Evolutionary conservation across 257 asterid species (phyloP), one percentile per base, ranked within the genome.

Genomic region (Nicotiana paniculata): DNA sequence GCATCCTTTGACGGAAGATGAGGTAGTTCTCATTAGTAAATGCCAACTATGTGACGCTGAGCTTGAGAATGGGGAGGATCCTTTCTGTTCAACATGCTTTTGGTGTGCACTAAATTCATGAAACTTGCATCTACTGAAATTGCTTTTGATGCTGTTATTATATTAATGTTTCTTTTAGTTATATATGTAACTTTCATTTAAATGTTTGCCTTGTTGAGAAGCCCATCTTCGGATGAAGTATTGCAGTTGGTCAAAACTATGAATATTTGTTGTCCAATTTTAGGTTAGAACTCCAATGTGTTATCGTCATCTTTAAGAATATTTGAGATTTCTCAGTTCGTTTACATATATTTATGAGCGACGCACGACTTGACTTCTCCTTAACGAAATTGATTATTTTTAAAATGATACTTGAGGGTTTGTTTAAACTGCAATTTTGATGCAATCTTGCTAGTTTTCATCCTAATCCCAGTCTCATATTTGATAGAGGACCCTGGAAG

Each of bases 11-110:
- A 74, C 54, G 32, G 77, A 82, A 65, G 76, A 75, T 81, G 76
- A 85, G 88, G 90, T 87, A 82, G 51, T 83, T 54, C 77, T 46
- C 4, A 55, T 30, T 72, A 12, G n/a, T 39, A 28, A 32, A 77
- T 55, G 18, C 61, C 61, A 6, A 55, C 26, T 17, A 32, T 66
- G 13, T 32, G 12, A 32, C 9, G 17, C 77, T 68, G 39, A 37
- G 17, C 54, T 10, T 67, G 76, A 33, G 53, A 67, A 18, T 33
- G 28, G 12, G 16, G 53, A 67, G 76, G 28, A 67, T 67, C 17
- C 76, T 67, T 67, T 67, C 8, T 33, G 26, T 66, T 33, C 26
- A 66, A 66, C 28, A 3, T 33, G 51, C 48, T 46, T 66, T 66
- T 37, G 72, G 74, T 65, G 26, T 66, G 17, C 53, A 17, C 75